Conservation (phyloP, 2,329 filamentous ascomycete genomes). For the Fusarium palustre region DNA sequence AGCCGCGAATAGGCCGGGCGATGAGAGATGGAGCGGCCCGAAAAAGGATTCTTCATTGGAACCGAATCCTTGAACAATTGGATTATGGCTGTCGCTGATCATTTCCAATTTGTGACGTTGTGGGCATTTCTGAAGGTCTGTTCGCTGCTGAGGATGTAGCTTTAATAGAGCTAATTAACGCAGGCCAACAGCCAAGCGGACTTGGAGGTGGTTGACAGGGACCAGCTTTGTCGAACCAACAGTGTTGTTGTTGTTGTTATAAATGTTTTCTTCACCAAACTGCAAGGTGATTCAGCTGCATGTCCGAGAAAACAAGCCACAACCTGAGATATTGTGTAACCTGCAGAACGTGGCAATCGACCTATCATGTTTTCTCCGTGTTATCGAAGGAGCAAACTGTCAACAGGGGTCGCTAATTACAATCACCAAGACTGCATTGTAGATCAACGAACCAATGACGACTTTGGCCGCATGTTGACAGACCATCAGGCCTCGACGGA, state of each 20-base stretch:
- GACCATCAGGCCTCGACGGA: accelerated
- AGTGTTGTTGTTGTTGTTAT: not conserved
- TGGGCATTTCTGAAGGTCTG: not conserved
- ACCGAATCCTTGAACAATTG: conserved; percentile 1
- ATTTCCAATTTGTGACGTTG: not conserved
- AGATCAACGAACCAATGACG: not conserved
- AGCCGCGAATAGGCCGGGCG: conserved; percentile 1
- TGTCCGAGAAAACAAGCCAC: not conserved
- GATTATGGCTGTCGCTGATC: conserved; percentile 20
- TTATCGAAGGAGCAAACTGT: not conserved
- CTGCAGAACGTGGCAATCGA: conserved; percentile 1
- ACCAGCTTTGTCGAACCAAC: conserved; percentile 4
- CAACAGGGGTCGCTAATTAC: conserved; percentile 6
- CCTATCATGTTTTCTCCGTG: not conserved
- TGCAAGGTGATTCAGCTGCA: not conserved
- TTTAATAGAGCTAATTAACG: not conserved
- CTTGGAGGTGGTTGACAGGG: conserved; percentile 11
- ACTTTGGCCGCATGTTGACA: not conserved
- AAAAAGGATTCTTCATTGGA: not conserved
- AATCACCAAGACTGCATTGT: conserved; percentile 7
- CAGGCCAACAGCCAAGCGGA: conserved; percentile 5
- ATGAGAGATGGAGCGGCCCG: conserved; percentile 21
- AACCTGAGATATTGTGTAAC: not conserved
- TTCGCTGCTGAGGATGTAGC: not conserved
- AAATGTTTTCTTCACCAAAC: no score